Base-by-base conservation (phyloP, 768 basidiomycete genomes). In the Udeniomyces megalosporus region DNA sequence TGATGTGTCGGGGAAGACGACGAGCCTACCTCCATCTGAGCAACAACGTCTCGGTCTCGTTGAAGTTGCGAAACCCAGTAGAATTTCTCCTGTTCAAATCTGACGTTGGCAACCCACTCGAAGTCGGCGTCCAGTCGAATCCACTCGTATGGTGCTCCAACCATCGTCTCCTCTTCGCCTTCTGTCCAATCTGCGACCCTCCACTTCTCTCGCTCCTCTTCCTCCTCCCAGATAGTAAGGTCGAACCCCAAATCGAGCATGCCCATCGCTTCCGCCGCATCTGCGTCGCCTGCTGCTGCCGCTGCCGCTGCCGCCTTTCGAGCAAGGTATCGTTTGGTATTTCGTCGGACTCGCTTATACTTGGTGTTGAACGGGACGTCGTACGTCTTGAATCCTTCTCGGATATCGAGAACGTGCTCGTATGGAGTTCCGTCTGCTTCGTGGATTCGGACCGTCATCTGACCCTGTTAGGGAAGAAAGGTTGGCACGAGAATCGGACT, bases 371-470 rank as follows among this genome's bases (percentile, higher is more conserved):
- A 97, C 2, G 92, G 91, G 1, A 99, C 88, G 70, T 96, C 91
- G 71, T 88, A 95, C n/a, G 85, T 85, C 71, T 96, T 96, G 77
- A 85, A 88, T 1, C 82, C 74, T 28, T 80, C 81, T 45, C 84
- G 83, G 64, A 97, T 88, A 71, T 95, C 90, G 46, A 99, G 78
- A 26, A 99, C 89, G 71, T 99, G 95, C 72, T 99, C 95, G 71
- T 96, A 97, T 0, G 95, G 93, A 42, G 95, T 97, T 3, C 93
- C 95, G 71, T 99, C 95, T 0, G 93, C 95, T 77, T 99, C 95
- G 70, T 97, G 93, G 56, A 97, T 95, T 32, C 95, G 88, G 62
- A 99, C 85, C 29, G 95, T 97, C 85, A 99, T 89, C 78, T 91
- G 88, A 20, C 95, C 95, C 83, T 90, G 60, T 22, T 10, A 26